Base-by-base conservation (phyloP, 1,284 basidiomycete species). In the Moesziomyces parantarcticus region DNA sequence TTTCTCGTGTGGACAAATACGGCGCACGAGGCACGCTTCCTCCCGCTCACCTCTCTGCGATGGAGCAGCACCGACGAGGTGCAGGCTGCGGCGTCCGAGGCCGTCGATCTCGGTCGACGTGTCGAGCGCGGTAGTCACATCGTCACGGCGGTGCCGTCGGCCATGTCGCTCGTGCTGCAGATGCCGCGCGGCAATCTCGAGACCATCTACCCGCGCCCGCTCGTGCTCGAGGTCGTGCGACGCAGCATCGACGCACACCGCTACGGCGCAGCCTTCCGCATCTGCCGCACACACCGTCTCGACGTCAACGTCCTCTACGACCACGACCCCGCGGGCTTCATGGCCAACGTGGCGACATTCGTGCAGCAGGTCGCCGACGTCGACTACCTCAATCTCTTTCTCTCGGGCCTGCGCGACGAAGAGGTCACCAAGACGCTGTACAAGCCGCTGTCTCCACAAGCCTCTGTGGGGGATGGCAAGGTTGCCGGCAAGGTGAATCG, bases 161-260 rank as follows among this genome's bases (percentile, higher is more conserved):
- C 89, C 9, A 98, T 97, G 92, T 90, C 79, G 20, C 63, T 83
- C 13, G 71, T 99, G 1, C 85, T 99, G 14, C 97, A 99, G 86
- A 99, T 99, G 94, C 97, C 96, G 0, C 87, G 97, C 74, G 97
- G 97, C 0, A 99, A 99, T 84, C 83, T 99, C 55, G 97, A 99
- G 86, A 97, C 94, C 0, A 91, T 99, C 58, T 93, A 91, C 77
- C 97, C 97, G 1, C 87, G 97, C 34, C 92, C 96, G 1, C 86
- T 99, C 65, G 94, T 98, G 3, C 89, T 97, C 85, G 88, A 91
- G 48, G 78, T 80, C 3, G 77, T 83, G 11, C 77, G 78, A 7
- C 58, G 62, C 29, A 65, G 73, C 45, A 59, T 83, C 26, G 74
- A 82, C 43, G 53, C 63, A 6, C 52, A 58, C 16, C 70, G 88